Evolutionary conservation across 495 filamentous ascomycete genomes (phyloP).

Genomic region (Hypoxylon intermedium): DNA sequence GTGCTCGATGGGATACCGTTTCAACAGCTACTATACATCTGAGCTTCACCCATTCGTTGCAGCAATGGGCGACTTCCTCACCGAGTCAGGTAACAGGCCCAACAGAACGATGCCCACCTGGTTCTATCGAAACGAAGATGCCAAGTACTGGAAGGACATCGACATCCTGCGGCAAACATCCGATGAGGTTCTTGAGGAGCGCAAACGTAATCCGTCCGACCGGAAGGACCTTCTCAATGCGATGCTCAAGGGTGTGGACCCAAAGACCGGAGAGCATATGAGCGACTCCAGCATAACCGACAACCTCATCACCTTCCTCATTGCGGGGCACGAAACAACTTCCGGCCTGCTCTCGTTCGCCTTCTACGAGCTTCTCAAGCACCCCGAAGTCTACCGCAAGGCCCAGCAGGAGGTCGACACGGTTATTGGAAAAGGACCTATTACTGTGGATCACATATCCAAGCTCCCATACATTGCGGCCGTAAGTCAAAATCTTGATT

Average conservation of each 20-base stretch:
- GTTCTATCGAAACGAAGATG: constrained; percentile 60
- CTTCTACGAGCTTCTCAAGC: constrained; percentile 64
- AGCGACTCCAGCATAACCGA: constrained; percentile 67
- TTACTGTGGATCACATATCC: constrained; percentile 70
- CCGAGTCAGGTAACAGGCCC: constrained; percentile 60
- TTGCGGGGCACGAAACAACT: constrained; percentile 79
- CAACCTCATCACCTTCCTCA: constrained; percentile 77
- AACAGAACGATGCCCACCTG: constrained; percentile 60
- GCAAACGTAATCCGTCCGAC: constrained; percentile 61
- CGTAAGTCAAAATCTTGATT: constrained; percentile 31
- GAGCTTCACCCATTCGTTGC: constrained; percentile 71
- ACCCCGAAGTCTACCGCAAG: constrained; percentile 57
- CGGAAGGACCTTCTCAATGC: constrained; percentile 75
- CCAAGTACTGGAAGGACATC: constrained; percentile 66
- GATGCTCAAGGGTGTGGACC: constrained; percentile 71
- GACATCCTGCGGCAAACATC: constrained; percentile 61
- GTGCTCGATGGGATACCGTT: constrained; percentile 75
- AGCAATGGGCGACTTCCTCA: constrained; percentile 67
- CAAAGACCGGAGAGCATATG: constrained; percentile 69
- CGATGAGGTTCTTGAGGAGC: constrained; percentile 65
- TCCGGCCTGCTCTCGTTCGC: constrained; percentile 62
- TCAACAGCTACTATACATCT: constrained; percentile 76
- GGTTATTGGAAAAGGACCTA: constrained; percentile 68
- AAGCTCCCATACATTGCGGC: constrained; percentile 67
- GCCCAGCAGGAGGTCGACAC: constrained; percentile 66